Base-by-base conservation (phyloP, 805 yeast species). In the Peterozyma xylosa region DNA sequence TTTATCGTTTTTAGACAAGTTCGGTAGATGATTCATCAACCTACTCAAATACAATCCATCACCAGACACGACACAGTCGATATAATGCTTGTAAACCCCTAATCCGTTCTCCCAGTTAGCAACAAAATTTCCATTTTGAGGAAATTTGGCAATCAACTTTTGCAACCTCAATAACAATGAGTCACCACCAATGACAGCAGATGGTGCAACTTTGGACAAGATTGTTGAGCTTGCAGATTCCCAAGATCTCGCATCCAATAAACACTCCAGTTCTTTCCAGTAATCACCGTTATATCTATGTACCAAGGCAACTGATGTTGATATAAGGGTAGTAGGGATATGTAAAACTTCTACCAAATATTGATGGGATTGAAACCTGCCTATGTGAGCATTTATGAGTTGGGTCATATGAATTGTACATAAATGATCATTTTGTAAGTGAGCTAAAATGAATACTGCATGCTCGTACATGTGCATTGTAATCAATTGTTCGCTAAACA, bases 191-290 rank as follows among this genome's bases (percentile, higher is more conserved):
- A 81, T 73, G 1, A 90, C 76, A 3, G 82, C 74, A 11, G 62
- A 58, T 9, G 98, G 98, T 0, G 91, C 98, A 30, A 88, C 82
- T 3, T 68, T 58, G 1, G 64, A 55, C 9, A 80, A 52, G 3
- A 86, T 61, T 1, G 77, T 63, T 2, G 62, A 56, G 53, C 86
- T 93, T 0, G 96, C 96, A 35, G 76, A 79, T 0, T 62, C 67
- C 66, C 75, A 76, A 41, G 73, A 58, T 10, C 66, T 68, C 0
- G 96, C 96, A 11, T 67, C 70, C 1, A 87, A 61, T 38, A 83
- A 71, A 29, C 81, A 76, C 38, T 71, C 66, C 1, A 81, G 78
- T 51, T 87, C 88, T 13, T 72, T 66, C 63, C 80, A 68, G 50
- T 67, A 73, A 41, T 83, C 73, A 2, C 74, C 78, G 9, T 54